Evolutionary conservation across 169 alveolate genomes (phyloP).

Genomic region (Plasmodium vinckei): DNA sequence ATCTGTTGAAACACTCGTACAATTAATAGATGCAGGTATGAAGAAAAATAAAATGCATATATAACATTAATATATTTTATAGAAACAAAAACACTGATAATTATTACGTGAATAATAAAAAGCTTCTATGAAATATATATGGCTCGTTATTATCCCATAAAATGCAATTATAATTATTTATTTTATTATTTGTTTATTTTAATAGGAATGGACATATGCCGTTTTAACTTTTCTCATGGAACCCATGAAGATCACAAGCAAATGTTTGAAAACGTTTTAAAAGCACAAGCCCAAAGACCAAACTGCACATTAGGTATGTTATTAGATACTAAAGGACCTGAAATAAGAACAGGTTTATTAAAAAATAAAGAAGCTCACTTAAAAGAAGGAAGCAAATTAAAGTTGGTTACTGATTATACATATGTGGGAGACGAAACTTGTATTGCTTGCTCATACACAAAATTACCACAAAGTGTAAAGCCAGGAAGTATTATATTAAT

Average conservation of each 20-base stretch:
- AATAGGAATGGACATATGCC: slow-evolving; percentile 97
- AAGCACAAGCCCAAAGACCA: slow-evolving; percentile 95
- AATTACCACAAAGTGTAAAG: slow-evolving; percentile 94
- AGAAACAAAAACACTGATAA: too few relatives aligned
- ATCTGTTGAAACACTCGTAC: slow-evolving; percentile 92
- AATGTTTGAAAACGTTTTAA: slow-evolving; percentile 90
- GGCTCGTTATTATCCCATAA: too few relatives aligned
- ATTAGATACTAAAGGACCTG: slow-evolving; percentile 99
- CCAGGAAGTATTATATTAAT: slow-evolving; percentile 95
- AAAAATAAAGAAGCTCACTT: slow-evolving; percentile 92
- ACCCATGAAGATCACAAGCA: slow-evolving; percentile 95
- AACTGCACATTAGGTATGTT: slow-evolving; percentile 93
- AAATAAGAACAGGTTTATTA: slow-evolving; percentile 97
- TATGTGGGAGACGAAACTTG: slow-evolving; percentile 92
- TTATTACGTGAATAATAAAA: too few relatives aligned
- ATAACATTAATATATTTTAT: slow-evolving; percentile 1
- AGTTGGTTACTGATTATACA: slow-evolving; percentile 95
- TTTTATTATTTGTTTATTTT: not conserved
- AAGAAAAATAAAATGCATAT: not conserved
- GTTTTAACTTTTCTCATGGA: slow-evolving; percentile 99
- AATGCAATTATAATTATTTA: not conserved
- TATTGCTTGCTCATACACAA: slow-evolving; percentile 95
- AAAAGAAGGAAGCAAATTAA: slow-evolving; percentile 93
- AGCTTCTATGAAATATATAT: too few relatives aligned
- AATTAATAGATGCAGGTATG: slow-evolving; percentile 89